Base-by-base conservation (phyloP, 2,329 filamentous ascomycete genomes). In the Xylariaceae sp. region DNA sequence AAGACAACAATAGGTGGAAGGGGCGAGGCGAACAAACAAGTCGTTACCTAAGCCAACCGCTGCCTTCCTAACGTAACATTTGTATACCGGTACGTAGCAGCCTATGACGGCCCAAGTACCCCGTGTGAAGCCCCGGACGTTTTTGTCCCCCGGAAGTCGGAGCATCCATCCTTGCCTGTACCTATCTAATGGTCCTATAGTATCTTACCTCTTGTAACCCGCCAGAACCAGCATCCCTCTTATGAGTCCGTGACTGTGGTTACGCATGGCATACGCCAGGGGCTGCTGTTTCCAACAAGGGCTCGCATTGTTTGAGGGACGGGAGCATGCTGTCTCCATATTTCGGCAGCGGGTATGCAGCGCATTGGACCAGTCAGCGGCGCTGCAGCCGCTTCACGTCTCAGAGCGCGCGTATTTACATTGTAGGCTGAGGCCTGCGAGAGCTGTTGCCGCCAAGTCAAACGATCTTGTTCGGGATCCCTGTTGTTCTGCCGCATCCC, bases 361-460 rank as follows among this genome's bases (percentile, higher is more conserved):
- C 49, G 19, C n/a, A 18, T 16, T 36, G 42, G 32, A 30, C 19
- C 46, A 40, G 36, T 42, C 26, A 43, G 48, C 34, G 21, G 53
- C 16, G 49, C 19, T 48, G 46, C 48, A 21, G 40, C 47, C 51
- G 51, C 47, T 40, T 54, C 52, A 51, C 40, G 56, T 57, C 52
- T 48, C 56, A 52, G 47, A 55, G 47, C 41, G 55, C 52, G 56
- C 54, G 46, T 55, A 49, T 47, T 43, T 15, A 9, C 19, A 41
- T n/a, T 21, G 52, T 55, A 47, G 46, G 52, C 53, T 55, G 53
- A 50, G 47, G 40, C 6, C 52, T 51, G 54, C 43, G 34, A 34
- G 40, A 49, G 41, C n/a, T 34, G 43, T 55, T 52, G 55, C 51
- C 61, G 63, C 63, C 63, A 65, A 65, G 63, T 65, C 62, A 65